Percentiles rank a stretch among this genome's conserved stretches.
Evolutionary conservation across 768 basidiomycete species (phyloP).

Genomic region (Naganishia friedmannii): DNA sequence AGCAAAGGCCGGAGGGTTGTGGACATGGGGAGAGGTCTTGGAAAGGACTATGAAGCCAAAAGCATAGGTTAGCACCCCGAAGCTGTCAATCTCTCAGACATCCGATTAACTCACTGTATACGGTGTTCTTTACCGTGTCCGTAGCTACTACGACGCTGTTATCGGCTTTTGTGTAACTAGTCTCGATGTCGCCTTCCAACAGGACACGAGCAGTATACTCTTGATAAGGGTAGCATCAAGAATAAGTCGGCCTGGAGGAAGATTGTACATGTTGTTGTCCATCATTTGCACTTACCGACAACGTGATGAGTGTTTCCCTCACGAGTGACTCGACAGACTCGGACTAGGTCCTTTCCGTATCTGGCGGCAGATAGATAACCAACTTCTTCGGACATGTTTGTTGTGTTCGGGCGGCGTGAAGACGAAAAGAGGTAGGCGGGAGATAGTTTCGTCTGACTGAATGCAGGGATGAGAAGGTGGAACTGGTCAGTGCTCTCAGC

Average conservation of each 20-base stretch:
- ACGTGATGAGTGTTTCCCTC: slow-evolving; percentile 48
- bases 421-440: neutral
- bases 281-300: slow-evolving; percentile 26
- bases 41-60: slow-evolving; percentile 58
- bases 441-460: neutral
- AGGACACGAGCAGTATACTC: slow-evolving; percentile 80
- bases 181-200: slow-evolving; percentile 78
- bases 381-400: slow-evolving; percentile 28
- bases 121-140: slow-evolving; percentile 65
- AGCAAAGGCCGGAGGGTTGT: slow-evolving; percentile 78
- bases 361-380: slow-evolving; percentile 43
- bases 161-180: slow-evolving; percentile 74
- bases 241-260: neutral
- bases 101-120: slow-evolving; percentile 41
- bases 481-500: neutral
- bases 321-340: slow-evolving; percentile 81
- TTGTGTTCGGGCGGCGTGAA: neutral
- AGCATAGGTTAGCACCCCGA: slow-evolving; percentile 27
- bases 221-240: neutral
- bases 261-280: no score
- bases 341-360: slow-evolving; percentile 78
- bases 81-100: neutral
- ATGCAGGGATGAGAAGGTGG: neutral
- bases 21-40: slow-evolving; percentile 82
- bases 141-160: slow-evolving; percentile 80